phyloP scores from a whole-genome alignment of 2,329 filamentous ascomycete genomes.

The Monosporascus sp. region DNA sequence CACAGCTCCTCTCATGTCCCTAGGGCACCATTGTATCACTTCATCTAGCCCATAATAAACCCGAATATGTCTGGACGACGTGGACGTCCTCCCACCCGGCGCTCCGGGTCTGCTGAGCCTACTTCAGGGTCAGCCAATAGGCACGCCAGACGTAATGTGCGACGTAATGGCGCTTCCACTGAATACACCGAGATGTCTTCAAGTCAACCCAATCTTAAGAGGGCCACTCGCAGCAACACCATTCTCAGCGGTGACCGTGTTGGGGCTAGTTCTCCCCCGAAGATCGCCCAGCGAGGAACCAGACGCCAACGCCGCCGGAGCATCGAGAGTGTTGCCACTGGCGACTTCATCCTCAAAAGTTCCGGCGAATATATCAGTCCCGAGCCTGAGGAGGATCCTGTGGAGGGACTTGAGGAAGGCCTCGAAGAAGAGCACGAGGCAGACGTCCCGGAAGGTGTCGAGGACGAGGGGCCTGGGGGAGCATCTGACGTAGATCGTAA shows the following conservation, averaged over 20 bases:
- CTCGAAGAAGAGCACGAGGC: not conserved
- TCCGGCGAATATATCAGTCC: slow-evolving; percentile 6
- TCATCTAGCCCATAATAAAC: not conserved
- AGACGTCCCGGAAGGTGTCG: not conserved
- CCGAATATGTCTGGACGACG: slow-evolving; percentile 14
- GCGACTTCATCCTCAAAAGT: slow-evolving; percentile 9
- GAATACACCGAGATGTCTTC: not conserved
- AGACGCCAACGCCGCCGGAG: slow-evolving; percentile 13
- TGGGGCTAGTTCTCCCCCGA: slow-evolving; percentile 1
- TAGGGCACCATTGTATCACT: not conserved
- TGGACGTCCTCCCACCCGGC: slow-evolving; percentile 11
- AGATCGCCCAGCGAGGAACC: slow-evolving; percentile 16
- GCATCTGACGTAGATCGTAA: not conserved
- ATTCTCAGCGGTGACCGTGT: not conserved
- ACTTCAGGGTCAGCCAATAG: slow-evolving; percentile 3
- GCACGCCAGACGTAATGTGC: slow-evolving; percentile 16
- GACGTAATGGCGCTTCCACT: slow-evolving; percentile 7
- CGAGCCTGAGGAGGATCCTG: not conserved
- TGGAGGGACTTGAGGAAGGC: not conserved
- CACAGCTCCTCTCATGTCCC: not conserved
- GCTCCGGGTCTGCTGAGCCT: slow-evolving; percentile 12
- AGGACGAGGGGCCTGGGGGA: not conserved
- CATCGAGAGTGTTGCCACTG: slow-evolving; percentile 15
- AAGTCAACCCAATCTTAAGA: not conserved
- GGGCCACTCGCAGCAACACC: not conserved